phyloP scores from a whole-genome alignment of 179 eudicot species.

The Nepenthes alata region DNA sequence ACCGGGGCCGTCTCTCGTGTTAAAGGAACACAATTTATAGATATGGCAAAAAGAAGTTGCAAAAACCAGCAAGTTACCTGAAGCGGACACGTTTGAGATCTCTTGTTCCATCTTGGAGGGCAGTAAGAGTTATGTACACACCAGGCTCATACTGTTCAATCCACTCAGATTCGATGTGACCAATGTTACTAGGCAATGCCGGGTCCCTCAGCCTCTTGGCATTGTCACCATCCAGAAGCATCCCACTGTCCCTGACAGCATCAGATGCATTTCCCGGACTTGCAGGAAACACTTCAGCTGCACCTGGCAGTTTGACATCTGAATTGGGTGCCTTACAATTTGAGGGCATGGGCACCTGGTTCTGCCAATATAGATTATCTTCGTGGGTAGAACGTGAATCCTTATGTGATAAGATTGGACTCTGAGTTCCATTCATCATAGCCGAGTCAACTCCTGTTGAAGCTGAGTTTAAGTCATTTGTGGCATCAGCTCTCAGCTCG shows the following conservation, averaged over 20 bases:
- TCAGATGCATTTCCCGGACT: constrained; percentile 34
- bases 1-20: too few species aligned
- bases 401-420: constrained; percentile 24
- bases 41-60: too few species aligned
- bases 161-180: constrained; percentile 86
- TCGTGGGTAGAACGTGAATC: constrained; percentile 20
- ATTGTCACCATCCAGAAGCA: constrained; percentile 37
- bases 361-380: constrained; percentile 15
- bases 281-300: constrained; percentile 24
- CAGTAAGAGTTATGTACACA: constrained; percentile 83
- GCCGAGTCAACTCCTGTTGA: constrained; percentile 11
- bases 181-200: constrained; percentile 22
- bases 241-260: constrained; percentile 22
- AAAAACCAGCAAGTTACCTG: constrained; percentile 39
- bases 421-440: constrained; percentile 22
- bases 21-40: too few species aligned
- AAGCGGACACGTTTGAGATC: constrained; percentile 98
- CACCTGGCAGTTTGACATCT: constrained; percentile 24
- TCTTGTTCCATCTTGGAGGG: constrained; percentile 84
- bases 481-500: constrained; percentile 19
- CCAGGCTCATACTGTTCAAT: constrained; percentile 97
- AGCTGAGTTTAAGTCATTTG: constrained; percentile 18
- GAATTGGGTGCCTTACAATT: constrained; percentile 26
- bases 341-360: constrained; percentile 5
- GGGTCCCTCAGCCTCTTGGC: constrained; percentile 33